A percentile compares a stretch with the other conserved stretches of the same genome.
These are phyloP conservation scores for Nemania abortiva DNA, from an alignment of 2,329 filamentous ascomycete genomes.

Conservation along the genomic window DNA sequence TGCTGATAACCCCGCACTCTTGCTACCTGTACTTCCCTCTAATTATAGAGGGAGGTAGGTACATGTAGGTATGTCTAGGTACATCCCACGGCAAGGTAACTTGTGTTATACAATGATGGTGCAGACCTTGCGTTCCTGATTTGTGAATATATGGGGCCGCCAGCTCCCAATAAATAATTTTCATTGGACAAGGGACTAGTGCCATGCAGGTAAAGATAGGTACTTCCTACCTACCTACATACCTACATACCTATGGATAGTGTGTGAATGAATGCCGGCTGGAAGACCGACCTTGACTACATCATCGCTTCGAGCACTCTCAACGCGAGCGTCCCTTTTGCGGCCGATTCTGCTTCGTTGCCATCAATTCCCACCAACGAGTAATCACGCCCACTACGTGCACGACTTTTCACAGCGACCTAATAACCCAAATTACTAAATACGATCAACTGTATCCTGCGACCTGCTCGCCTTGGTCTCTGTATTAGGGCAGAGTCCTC, in stretches of 20 bases:
- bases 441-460: slow-evolving; percentile 22
- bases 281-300: slow-evolving; percentile 7
- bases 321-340: neutral
- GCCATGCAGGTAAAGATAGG: neutral
- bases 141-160: slow-evolving; percentile 16
- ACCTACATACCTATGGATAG: neutral
- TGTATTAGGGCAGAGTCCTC: slow-evolving; percentile 46
- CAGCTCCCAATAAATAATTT: slow-evolving; percentile 1
- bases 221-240: neutral
- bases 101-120: neutral
- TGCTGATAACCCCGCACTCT: slow-evolving; percentile 5
- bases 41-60: neutral
- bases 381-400: neutral
- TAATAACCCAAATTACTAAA: neutral
- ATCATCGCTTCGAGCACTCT: slow-evolving; percentile 9
- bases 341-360: neutral
- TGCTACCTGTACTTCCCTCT: neutral
- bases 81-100: neutral
- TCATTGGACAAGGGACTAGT: slow-evolving; percentile 26
- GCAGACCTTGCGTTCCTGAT: neutral
- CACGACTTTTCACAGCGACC: neutral
- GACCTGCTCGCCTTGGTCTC: slow-evolving; percentile 40
- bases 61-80: neutral
- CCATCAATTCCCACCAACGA: slow-evolving; percentile 2
- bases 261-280: slow-evolving; percentile 13